A percentile compares a stretch with the other conserved stretches of the same genome.
phyloP scores from a whole-genome alignment of 257 asterid species.

The Nemophila menziesii region DNA sequence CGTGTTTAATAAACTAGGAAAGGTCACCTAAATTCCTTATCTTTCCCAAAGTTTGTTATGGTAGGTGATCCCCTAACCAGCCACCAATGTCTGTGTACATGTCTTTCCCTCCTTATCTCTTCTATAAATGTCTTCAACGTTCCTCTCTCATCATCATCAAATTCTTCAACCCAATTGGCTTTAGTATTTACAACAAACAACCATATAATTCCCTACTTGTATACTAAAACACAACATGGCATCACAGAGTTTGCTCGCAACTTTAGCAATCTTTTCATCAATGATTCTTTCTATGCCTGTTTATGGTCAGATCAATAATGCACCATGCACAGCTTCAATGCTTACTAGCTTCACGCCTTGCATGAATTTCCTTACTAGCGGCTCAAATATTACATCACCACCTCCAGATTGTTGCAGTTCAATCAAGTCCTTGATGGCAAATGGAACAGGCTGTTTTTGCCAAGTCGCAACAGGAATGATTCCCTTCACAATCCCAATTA shows the following conservation, averaged over 20 bases:
- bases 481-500: conserved; percentile 35
- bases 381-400: conserved; percentile 35
- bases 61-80: conserved; percentile 44
- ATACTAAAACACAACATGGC: conserved; percentile 7
- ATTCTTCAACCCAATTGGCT: not conserved
- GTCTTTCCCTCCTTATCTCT: conserved; percentile 4
- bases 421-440: conserved; percentile 14
- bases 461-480: conserved; percentile 24
- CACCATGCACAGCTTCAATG: conserved; percentile 50
- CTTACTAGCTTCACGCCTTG: conserved; percentile 55
- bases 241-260: not conserved
- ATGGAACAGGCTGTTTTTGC: conserved; percentile 27
- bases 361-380: conserved; percentile 37
- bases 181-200: not conserved
- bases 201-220: not conserved
- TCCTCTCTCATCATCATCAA: conserved; percentile 1
- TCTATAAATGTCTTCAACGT: conserved; percentile 21
- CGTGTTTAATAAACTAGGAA: too few relatives aligned
- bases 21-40: conserved; percentile 10
- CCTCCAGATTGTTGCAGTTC: conserved; percentile 48
- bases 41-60: conserved; percentile 28
- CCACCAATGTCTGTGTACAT: conserved; percentile 7
- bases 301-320: conserved; percentile 18
- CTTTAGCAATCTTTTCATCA: conserved; percentile 11
- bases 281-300: conserved; percentile 12